Evolutionary conservation across 257 asterid genomes (phyloP).

Genomic region (Cinchona pubescens): DNA sequence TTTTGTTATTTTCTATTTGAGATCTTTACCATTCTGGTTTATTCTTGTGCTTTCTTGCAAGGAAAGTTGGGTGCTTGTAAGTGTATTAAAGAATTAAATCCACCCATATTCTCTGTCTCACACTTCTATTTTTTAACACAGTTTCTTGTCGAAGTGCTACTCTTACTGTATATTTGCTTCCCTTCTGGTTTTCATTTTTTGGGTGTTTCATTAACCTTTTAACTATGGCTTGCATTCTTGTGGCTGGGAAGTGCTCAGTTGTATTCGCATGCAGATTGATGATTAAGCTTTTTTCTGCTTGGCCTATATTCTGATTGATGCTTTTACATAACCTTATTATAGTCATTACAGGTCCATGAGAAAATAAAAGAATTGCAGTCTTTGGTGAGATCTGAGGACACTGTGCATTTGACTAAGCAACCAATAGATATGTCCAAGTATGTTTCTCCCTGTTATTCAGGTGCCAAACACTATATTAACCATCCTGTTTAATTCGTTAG

Average conservation of each 20-base stretch:
- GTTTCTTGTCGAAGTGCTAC: neutral
- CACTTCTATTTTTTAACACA: neutral
- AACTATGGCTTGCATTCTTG: neutral
- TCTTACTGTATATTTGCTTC: neutral
- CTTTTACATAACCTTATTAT: neutral
- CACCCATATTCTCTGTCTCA: neutral
- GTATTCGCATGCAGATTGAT: neutral
- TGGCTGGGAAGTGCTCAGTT: neutral
- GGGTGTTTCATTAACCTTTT: neutral
- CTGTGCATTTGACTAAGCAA: constrained; percentile 33
- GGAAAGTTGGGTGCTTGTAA: neutral
- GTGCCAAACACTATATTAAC: no score
- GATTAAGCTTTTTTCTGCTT: neutral
- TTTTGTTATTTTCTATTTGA: neutral
- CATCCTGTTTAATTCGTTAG: no score
- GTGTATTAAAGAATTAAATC: neutral
- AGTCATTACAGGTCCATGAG: constrained; percentile 51
- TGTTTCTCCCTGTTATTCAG: constrained; percentile 6
- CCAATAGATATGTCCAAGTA: constrained; percentile 55
- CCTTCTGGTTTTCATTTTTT: neutral
- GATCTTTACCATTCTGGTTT: neutral
- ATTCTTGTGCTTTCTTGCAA: neutral
- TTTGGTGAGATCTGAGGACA: constrained; percentile 36
- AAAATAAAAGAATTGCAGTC: constrained; percentile 64
- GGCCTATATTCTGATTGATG: neutral